Percentiles rank a stretch among this genome's conserved stretches.
Conservation (phyloP, 306 rosid species). For the Hippophae tibetana region DNA sequence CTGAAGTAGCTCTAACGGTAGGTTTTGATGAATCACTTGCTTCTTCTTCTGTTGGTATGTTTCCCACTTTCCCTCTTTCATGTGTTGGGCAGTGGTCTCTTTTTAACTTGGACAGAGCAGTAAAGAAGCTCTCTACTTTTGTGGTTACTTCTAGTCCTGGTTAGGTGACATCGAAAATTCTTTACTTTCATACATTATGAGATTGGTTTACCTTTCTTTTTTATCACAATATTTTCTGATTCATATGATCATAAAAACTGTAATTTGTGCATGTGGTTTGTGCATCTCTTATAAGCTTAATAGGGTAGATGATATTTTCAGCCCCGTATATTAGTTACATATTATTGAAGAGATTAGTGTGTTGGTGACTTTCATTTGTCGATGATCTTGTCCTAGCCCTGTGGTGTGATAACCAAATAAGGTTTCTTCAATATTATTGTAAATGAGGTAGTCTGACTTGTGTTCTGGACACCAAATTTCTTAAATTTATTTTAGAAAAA, state of each 20-base stretch:
- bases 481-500: too few species aligned
- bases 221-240: conserved; percentile 17
- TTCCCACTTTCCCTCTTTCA: conserved; percentile 17
- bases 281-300: too few species aligned
- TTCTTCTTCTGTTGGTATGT: conserved; percentile 8
- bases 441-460: too few species aligned
- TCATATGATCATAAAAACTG: neutral
- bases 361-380: too few species aligned
- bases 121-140: conserved; percentile 29
- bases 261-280: too few species aligned
- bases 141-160: conserved; percentile 35
- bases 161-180: conserved; percentile 28
- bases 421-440: too few species aligned
- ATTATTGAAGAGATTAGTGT: too few species aligned
- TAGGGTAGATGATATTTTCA: too few species aligned
- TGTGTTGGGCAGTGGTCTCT: conserved; percentile 29
- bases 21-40: conserved; percentile 8
- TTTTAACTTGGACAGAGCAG: conserved; percentile 25
- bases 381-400: too few species aligned
- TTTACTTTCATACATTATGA: conserved; percentile 1
- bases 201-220: conserved; percentile 5
- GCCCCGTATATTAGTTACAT: too few species aligned
- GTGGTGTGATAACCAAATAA: too few species aligned
- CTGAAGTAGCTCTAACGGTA: conserved; percentile 5
- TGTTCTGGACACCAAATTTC: too few species aligned